phyloP scores from a whole-genome alignment of 2,329 filamentous ascomycete species.

The Fusarium annulatum region DNA sequence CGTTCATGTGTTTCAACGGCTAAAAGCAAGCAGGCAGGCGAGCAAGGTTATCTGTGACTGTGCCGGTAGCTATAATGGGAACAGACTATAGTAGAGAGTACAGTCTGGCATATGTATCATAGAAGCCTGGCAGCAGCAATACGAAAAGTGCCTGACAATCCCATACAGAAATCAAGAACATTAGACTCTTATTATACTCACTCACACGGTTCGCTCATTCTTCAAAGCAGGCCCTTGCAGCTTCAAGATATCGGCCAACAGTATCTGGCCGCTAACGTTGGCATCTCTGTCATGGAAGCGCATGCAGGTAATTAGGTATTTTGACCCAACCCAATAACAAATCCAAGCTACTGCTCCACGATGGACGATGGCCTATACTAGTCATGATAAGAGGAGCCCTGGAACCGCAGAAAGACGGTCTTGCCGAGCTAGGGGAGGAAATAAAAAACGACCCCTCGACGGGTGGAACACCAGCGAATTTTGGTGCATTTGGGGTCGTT shows the following conservation, averaged over 20 bases:
- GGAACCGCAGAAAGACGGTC: conserved; percentile 9
- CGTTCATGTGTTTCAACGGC: conserved; percentile 25
- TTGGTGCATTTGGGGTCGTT: no score
- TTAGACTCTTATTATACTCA: not conserved
- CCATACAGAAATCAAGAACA: not conserved
- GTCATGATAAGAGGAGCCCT: conserved; percentile 24
- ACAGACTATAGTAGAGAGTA: not conserved
- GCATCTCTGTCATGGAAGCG: not conserved
- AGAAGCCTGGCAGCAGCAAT: not conserved
- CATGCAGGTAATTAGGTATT: not conserved
- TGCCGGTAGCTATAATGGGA: not conserved
- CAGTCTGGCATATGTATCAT: not conserved
- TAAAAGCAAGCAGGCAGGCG: conserved; percentile 24
- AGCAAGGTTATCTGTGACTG: conserved; percentile 2
- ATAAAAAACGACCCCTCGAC: no score
- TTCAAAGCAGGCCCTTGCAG: not conserved
- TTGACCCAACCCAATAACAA: not conserved
- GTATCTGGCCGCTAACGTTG: not conserved
- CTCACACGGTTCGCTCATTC: conserved; percentile 24
- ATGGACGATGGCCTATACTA: conserved; percentile 15
- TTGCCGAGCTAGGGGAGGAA: conserved; percentile 9
- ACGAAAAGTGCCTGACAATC: not conserved
- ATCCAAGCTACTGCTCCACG: not conserved
- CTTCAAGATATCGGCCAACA: not conserved
- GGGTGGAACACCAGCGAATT: no score